A percentile compares a stretch with the other conserved stretches of the same genome.
Conservation (phyloP, 2,329 filamentous ascomycete species). For the Phaeomoniella chlamydospora region DNA sequence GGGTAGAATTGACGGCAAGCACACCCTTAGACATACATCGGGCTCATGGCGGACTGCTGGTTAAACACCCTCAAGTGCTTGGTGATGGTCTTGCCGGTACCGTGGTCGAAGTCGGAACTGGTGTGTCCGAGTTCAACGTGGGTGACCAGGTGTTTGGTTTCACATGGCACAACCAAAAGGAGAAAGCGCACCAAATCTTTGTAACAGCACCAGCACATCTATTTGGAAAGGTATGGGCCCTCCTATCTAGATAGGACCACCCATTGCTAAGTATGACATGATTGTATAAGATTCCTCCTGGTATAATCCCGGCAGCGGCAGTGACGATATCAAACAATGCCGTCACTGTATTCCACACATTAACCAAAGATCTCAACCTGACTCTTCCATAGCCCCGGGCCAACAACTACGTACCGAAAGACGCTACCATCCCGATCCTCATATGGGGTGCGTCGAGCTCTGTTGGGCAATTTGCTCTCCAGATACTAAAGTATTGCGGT, state of each 20-base stretch:
- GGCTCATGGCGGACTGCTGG: too few relatives aligned
- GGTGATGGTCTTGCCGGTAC: too few relatives aligned
- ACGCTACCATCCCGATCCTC: slow-evolving; percentile 18
- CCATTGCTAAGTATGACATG: too few relatives aligned
- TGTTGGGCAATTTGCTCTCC: slow-evolving; percentile 20
- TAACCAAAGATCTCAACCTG: slow-evolving; percentile 36
- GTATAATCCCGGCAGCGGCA: too few relatives aligned
- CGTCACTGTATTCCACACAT: slow-evolving; percentile 44
- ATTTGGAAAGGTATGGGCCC: slow-evolving; percentile 28
- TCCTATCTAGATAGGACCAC: slow-evolving; percentile 32
- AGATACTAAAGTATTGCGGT: slow-evolving; percentile 18
- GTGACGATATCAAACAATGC: slow-evolving; percentile 43
- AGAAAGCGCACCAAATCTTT: slow-evolving; percentile 42
- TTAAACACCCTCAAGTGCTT: too few relatives aligned
- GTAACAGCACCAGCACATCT: slow-evolving; percentile 36
- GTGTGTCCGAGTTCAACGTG: slow-evolving; percentile 27
- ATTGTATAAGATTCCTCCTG: too few relatives aligned
- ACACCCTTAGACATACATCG: too few relatives aligned
- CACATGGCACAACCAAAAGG: slow-evolving; percentile 29
- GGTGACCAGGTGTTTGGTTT: slow-evolving; percentile 46
- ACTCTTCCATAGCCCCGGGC: slow-evolving; percentile 44
- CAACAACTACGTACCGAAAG: slow-evolving; percentile 18
- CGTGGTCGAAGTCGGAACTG: slow-evolving; percentile 35
- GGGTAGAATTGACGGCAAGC: too few relatives aligned
- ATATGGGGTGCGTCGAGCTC: slow-evolving; percentile 21